Base-by-base conservation (phyloP, 768 basidiomycete species). In the Trametes meyenii region DNA sequence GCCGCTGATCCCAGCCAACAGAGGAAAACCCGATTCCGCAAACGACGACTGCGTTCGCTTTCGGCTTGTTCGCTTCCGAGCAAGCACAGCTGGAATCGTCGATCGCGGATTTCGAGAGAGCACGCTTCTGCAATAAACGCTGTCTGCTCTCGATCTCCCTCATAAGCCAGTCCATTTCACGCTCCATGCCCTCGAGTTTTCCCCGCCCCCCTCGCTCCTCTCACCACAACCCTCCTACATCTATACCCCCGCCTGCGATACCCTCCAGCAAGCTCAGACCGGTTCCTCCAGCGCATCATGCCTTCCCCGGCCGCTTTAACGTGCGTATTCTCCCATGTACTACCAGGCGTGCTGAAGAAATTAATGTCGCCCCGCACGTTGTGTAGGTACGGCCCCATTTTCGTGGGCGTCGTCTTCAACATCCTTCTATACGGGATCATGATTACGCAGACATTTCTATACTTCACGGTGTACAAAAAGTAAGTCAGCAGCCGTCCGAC, bases 401-500 rank as follows among this genome's bases (percentile, higher is more conserved):
- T 82, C 64, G 76, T 83, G 45, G 81, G 80, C n/a, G 74, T 77
- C 56, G 67, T 76, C 14, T 67, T 83, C 70, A 83, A 82, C 60
- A 67, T 81, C 21, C 55, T 81, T 14, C 73, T 83, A 11, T 81
- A 79, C 60, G 82, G 81, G 1, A 78, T 83, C 45, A 81, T 81
- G 77, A 76, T 80, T 49, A 76, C 76, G 0, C 78, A 85, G 69
- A 70, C 77, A 11, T 79, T 80, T 59, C 40, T 84, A 5, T 84
- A 85, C 68, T 79, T 74, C 66, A 76, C 73, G 46, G 73, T 76
- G 0, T 79, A 73, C 69, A 78, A 77, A 60, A 68, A 64, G 82
- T 75, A 39, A 61, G 71, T 66, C 14, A 21, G 23, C 3, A 29
- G 10, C 1, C 3, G 51, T 5, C 19, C 44, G 33, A 7, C 1